phyloP scores from a whole-genome alignment of 1,284 basidiomycete species.

The Cystobasidium pallidum region DNA sequence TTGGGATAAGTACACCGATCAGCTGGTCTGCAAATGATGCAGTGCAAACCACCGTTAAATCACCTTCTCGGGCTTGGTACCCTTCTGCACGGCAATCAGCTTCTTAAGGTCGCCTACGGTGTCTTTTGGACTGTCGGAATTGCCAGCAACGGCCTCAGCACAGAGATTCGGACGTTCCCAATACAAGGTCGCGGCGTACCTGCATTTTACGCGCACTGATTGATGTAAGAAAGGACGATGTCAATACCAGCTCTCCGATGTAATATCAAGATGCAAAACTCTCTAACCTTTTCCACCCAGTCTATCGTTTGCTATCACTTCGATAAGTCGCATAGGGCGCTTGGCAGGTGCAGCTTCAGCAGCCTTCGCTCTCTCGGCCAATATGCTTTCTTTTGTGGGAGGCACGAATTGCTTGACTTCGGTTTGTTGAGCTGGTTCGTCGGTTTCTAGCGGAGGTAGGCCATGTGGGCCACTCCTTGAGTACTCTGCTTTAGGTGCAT shows the following conservation, averaged over 20 bases:
- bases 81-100: conserved; percentile 94
- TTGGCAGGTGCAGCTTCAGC: conserved; percentile 24
- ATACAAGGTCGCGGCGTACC: conserved; percentile 45
- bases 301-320: conserved; percentile 96
- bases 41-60: not conserved
- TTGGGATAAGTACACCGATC: not conserved
- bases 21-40: not conserved
- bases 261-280: not conserved
- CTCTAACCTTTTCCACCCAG: conserved; percentile 85
- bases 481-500: not conserved
- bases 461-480: conserved; percentile 8
- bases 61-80: conserved; percentile 67
- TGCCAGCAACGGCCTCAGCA: too few relatives aligned
- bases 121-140: conserved; percentile 82
- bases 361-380: conserved; percentile 35
- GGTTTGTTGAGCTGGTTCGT: not conserved
- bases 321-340: conserved; percentile 57
- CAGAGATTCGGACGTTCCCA: too few relatives aligned
- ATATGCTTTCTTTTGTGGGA: conserved; percentile 32
- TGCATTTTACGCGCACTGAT: conserved; percentile 81
- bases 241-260: not conserved
- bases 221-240: not conserved
- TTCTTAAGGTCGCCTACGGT: conserved; percentile 96
- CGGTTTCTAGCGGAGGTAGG: conserved; percentile 34
- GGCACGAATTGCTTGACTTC: conserved; percentile 40